Percentiles rank a stretch among this genome's conserved stretches.
Evolutionary conservation across 106 monocot species (phyloP).

Genomic region (Dendrobium catenatum): DNA sequence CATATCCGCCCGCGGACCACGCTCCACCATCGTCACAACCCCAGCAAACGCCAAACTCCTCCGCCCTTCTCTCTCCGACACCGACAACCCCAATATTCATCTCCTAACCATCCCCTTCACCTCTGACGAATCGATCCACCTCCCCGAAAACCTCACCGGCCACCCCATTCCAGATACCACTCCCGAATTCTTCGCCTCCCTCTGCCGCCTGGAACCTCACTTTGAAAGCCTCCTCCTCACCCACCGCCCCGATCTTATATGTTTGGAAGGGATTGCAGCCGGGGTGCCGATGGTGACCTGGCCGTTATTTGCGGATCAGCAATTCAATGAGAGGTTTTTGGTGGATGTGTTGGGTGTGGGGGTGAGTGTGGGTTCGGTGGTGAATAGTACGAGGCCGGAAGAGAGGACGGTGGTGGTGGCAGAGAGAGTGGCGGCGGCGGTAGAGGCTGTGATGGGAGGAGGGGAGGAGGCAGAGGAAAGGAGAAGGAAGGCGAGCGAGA

Average conservation of each 20-base stretch:
- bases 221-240: background rate
- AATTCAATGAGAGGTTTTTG: constrained; percentile 19
- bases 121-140: background rate
- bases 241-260: constrained; percentile 27
- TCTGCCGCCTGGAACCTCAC: constrained; percentile 8
- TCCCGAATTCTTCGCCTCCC: constrained; percentile 9
- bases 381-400: background rate
- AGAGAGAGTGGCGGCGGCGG: background rate
- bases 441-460: background rate
- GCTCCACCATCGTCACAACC: constrained; percentile 15
- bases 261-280: background rate
- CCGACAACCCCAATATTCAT: no score
- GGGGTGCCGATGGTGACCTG: constrained; percentile 14
- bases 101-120: constrained; percentile 1
- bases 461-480: background rate
- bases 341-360: constrained; percentile 9
- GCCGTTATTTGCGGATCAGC: constrained; percentile 22
- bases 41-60: constrained; percentile 1
- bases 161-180: background rate
- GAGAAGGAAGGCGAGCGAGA: background rate
- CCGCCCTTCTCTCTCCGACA: background rate
- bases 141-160: constrained; percentile 4
- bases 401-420: background rate
- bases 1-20: constrained; percentile 1
- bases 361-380: constrained; percentile 7